phyloP scores from a whole-genome alignment of 371 early-diverging fungal species.

The Mucor mucedo region DNA sequence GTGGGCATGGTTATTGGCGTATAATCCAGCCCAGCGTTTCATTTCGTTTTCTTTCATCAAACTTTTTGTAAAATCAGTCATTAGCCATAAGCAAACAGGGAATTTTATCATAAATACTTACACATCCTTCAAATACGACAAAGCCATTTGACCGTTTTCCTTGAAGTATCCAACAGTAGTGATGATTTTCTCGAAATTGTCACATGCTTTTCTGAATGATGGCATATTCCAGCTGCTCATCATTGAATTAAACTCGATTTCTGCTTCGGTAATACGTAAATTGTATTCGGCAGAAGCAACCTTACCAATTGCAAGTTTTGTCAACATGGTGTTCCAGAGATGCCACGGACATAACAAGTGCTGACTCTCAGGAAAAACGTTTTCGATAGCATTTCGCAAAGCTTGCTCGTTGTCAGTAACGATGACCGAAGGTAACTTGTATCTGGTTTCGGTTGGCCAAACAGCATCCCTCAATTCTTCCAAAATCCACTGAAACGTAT shows the following conservation, averaged over 20 bases:
- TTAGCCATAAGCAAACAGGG: background rate
- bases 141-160: too few species aligned
- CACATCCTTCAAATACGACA: too few species aligned
- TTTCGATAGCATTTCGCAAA: slow-evolving; percentile 4
- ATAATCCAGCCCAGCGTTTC: slow-evolving; percentile 2
- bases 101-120: too few species aligned
- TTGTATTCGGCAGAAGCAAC: background rate
- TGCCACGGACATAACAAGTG: background rate
- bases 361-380: background rate
- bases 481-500: too few species aligned
- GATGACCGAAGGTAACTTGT: too few species aligned
- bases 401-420: slow-evolving; percentile 8
- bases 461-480: too few species aligned
- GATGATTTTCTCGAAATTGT: too few species aligned
- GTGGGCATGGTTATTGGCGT: background rate
- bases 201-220: too few species aligned
- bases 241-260: background rate
- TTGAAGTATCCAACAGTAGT: too few species aligned
- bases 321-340: background rate
- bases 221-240: too few species aligned
- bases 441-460: too few species aligned
- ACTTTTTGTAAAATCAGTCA: background rate
- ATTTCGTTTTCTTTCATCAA: background rate
- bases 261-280: background rate
- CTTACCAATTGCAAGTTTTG: background rate